Conservation (phyloP, 2,329 filamentous ascomycete genomes). For the Huntiella omanensis region DNA sequence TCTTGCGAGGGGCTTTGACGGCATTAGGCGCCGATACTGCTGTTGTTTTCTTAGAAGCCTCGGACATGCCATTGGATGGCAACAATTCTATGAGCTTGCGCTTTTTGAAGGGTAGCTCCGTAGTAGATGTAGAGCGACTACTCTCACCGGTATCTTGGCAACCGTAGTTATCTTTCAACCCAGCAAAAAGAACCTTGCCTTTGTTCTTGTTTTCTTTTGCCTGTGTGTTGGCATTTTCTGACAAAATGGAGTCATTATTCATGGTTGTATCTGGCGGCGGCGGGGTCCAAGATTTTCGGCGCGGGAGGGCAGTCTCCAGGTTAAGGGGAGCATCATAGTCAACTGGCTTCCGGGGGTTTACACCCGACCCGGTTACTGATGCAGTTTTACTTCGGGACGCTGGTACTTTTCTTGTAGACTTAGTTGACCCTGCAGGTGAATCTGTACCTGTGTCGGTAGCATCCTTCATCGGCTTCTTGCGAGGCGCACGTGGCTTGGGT, state of each 20-base stretch:
- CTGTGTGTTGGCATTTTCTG: no score
- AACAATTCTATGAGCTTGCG: not conserved
- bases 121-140: not conserved
- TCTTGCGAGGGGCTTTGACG: constrained; percentile 8
- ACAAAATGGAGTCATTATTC: no score
- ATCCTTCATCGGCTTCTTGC: not conserved
- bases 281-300: constrained; percentile 5
- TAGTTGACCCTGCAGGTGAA: not conserved
- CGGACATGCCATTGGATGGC: not conserved
- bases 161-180: not conserved
- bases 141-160: not conserved
- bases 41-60: no score
- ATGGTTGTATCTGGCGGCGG: not conserved
- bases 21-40: not conserved
- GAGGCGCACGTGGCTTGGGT: constrained; percentile 1
- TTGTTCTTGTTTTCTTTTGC: not conserved
- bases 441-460: not conserved
- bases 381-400: constrained; percentile 1
- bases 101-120: not conserved
- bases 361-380: not conserved
- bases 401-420: constrained; percentile 2
- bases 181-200: not conserved
- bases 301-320: constrained; percentile 5
- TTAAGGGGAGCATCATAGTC: constrained; percentile 4
- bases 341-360: not conserved